These are phyloP conservation scores for Kodamaea neixiangensis DNA, from an alignment of 805 yeast species.

Conservation along the genomic window DNA sequence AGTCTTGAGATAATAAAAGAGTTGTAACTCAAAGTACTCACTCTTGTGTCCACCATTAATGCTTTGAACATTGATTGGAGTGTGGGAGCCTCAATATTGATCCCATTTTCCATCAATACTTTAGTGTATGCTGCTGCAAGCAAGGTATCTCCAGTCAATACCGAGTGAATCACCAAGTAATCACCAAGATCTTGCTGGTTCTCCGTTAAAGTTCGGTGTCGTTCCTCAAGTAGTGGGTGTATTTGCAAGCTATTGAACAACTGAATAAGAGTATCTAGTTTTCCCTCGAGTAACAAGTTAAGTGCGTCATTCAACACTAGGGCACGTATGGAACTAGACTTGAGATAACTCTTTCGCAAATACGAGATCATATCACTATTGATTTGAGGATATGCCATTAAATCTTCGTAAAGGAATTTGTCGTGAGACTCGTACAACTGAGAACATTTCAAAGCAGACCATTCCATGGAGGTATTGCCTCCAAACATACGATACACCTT, in stretches of 20 bases:
- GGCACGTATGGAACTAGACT: conserved; percentile 21
- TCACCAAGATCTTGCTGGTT: conserved; percentile 11
- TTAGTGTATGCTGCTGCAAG: conserved; percentile 21
- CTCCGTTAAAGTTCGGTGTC: not conserved
- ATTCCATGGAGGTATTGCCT: conserved; percentile 10
- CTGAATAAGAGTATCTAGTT: conserved; percentile 11
- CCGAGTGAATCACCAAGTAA: conserved; percentile 19
- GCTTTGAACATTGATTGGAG: not conserved
- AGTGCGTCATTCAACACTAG: conserved; percentile 20
- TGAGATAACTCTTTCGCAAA: conserved; percentile 15
- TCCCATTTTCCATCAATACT: not conserved
- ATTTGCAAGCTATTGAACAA: conserved; percentile 11
- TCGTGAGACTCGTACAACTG: conserved; percentile 14
- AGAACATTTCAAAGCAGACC: conserved; percentile 17
- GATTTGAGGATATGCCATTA: conserved; percentile 19
- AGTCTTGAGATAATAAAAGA: conserved; percentile 12
- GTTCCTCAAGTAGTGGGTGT: not conserved
- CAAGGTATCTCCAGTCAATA: conserved; percentile 23
- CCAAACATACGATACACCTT: conserved; percentile 15
- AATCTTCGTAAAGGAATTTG: conserved; percentile 21
- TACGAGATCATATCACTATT: conserved; percentile 21
- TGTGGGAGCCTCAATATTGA: not conserved
- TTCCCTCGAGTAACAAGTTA: conserved; percentile 8
- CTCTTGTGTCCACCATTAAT: conserved; percentile 8
- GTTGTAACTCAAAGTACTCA: conserved; percentile 6